A percentile compares a stretch with the other conserved stretches of the same genome.
These are phyloP conservation scores for Globisporangium ultimum DNA, from an alignment of 352 stramenopile genomes.

Conservation along the genomic window DNA sequence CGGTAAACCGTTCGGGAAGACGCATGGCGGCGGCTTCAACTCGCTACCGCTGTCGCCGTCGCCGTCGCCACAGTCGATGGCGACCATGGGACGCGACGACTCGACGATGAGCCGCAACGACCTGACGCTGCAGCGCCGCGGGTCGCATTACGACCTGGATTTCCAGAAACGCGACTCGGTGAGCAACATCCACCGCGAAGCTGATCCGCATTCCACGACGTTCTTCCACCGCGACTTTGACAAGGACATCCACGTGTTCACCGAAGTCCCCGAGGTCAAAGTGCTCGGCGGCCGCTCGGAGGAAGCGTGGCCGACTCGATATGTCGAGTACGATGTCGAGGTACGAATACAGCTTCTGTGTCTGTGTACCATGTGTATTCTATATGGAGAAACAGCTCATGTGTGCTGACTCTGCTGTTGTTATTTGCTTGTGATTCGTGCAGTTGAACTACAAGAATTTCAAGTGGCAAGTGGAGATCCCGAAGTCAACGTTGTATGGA, in stretches of 20 bases:
- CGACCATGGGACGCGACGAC: constrained; percentile 4
- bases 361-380: constrained; percentile 1
- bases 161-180: constrained; percentile 43
- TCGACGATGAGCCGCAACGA: constrained; percentile 9
- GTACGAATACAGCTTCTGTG: constrained; percentile 19
- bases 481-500: constrained; percentile 77
- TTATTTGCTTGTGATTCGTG: background rate
- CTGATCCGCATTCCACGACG: constrained; percentile 33
- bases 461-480: constrained; percentile 82
- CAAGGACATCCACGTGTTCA: constrained; percentile 74
- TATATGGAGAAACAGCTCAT: no score
- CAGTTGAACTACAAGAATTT: constrained; percentile 72
- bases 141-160: constrained; percentile 34
- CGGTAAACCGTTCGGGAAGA: constrained; percentile 4
- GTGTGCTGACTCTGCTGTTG: background rate
- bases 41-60: constrained; percentile 1
- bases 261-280: constrained; percentile 53
- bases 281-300: constrained; percentile 63
- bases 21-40: constrained; percentile 1
- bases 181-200: constrained; percentile 31
- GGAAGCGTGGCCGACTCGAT: constrained; percentile 79
- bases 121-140: constrained; percentile 8
- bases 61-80: constrained; percentile 2
- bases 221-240: constrained; percentile 57
- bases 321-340: constrained; percentile 86